Percentiles rank a stretch among this genome's conserved stretches.
Conservation (phyloP, 768 basidiomycete genomes). For the Paxillus ammoniavirescens region DNA sequence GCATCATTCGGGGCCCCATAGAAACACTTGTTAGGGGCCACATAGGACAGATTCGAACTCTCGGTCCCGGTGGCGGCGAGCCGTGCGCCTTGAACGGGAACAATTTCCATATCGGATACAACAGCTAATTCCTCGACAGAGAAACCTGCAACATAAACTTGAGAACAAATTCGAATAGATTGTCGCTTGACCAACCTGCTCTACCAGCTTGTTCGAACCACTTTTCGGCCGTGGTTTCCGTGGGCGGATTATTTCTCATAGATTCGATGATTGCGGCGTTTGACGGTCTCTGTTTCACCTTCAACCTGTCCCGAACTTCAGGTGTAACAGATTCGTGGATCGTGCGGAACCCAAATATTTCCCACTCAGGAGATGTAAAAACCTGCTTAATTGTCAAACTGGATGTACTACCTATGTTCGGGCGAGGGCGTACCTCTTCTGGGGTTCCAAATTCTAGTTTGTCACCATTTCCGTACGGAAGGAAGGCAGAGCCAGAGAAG, state of each 20-base stretch:
- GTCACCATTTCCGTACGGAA: conserved; percentile 59
- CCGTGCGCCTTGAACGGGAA: conserved; percentile 45
- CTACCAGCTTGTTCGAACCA: conserved; percentile 67
- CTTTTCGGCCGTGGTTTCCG: conserved; percentile 45
- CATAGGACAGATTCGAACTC: neutral
- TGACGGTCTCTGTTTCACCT: conserved; percentile 64
- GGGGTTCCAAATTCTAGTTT: conserved; percentile 52
- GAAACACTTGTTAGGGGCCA: conserved; percentile 64
- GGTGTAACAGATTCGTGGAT: conserved; percentile 47
- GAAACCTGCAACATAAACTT: conserved; percentile 46
- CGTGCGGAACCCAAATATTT: conserved; percentile 66
- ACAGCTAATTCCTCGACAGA: conserved; percentile 45
- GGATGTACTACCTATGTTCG: neutral
- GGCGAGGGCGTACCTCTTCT: conserved; percentile 49
- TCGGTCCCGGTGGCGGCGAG: neutral
- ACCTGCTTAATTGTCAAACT: conserved; percentile 44
- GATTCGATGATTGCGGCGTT: conserved; percentile 51
- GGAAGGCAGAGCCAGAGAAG: conserved; percentile 60
- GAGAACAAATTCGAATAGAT: neutral
- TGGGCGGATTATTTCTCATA: conserved; percentile 53
- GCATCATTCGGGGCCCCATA: conserved; percentile 42
- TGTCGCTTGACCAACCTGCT: conserved; percentile 35
- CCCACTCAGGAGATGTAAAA: conserved; percentile 61
- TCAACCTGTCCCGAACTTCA: conserved; percentile 55
- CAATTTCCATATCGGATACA: conserved; percentile 56